Conservation (phyloP, 148 eudicot species). For the Chenopodium suecicum region DNA sequence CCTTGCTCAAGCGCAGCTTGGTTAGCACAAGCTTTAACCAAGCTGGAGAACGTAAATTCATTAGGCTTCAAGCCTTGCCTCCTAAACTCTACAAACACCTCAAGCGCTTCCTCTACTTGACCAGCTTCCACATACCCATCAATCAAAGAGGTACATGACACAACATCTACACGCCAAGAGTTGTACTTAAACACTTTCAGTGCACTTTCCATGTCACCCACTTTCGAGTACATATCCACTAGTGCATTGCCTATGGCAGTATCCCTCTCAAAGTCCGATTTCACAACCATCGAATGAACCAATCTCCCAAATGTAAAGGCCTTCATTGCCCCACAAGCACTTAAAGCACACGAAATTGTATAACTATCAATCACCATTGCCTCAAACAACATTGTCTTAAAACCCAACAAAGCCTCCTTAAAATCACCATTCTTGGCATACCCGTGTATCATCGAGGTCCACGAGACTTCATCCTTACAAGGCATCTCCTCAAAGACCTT, state of each 20-base stretch:
- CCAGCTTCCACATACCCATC: conserved; percentile 45
- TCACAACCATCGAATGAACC: conserved; percentile 35
- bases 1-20: conserved; percentile 57
- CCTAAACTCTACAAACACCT: conserved; percentile 30
- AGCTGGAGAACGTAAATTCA: conserved; percentile 48
- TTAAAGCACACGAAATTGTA: conserved; percentile 26
- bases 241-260: conserved; percentile 42
- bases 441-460: conserved; percentile 55
- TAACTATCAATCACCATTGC: conserved; percentile 33
- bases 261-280: conserved; percentile 36
- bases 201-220: conserved; percentile 38
- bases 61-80: conserved; percentile 38
- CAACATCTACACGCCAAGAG: conserved; percentile 29
- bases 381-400: conserved; percentile 36
- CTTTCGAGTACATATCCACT: conserved; percentile 42
- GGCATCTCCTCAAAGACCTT: conserved; percentile 53
- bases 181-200: conserved; percentile 29
- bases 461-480: conserved; percentile 47
- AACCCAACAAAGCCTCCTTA: conserved; percentile 38
- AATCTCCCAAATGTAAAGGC: conserved; percentile 26
- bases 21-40: conserved; percentile 50
- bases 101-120: conserved; percentile 32
- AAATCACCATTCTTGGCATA: conserved; percentile 42
- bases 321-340: conserved; percentile 37
- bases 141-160: conserved; percentile 43